Evolutionary conservation across 345 rosid genomes (phyloP), one percentile per base, ranked within the genome.

Genomic region (Euphorbia tirucalli): DNA sequence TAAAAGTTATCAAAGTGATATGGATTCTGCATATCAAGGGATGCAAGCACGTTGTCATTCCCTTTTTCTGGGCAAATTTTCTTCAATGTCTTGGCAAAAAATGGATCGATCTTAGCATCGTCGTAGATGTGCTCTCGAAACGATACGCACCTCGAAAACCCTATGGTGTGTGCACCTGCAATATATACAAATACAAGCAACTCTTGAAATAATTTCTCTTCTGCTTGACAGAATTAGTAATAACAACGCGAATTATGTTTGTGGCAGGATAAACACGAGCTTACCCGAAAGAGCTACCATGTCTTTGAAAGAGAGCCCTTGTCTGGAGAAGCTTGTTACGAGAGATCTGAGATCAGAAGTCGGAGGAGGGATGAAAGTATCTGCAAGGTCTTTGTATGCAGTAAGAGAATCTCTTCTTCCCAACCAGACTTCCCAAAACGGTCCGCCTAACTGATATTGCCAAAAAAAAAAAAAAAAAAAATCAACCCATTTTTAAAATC

Each of bases 401-500:
- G 79, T 79, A 3, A 68, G 74, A 1, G 85, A 83, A 43, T 85
- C 85, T 66, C 84, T 82, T 76, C 88, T 84, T 13, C 88, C 92
- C 52, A 79, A 6, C n/a, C 39, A 43, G 8, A 85, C 88, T 16
- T 74, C 37, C 89, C 87, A 82, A 7, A 71, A 70, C 9, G 85
- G 85, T 48, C 87, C 88, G 1, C 88, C 88, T 50, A 82, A 32
- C 89, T 84, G 63, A 11, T 11, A 2, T 22, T 4, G 2, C 49
- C 16, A 30, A 15, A n/a, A n/a, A n/a, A n/a, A n/a, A n/a, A n/a
- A n/a, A n/a, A n/a, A n/a, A 46, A 46, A 30, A 35, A 2, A 18
- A 27, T 30, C 6, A 11, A 5, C n/a, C 32, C 61, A 27, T 11
- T 57, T 43, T 43, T 2, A 35, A 1, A 13, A 25, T 46, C 25